These are phyloP conservation scores for Kernera saxatilis DNA, from an alignment of 345 rosid genomes.

Conservation along the genomic window DNA sequence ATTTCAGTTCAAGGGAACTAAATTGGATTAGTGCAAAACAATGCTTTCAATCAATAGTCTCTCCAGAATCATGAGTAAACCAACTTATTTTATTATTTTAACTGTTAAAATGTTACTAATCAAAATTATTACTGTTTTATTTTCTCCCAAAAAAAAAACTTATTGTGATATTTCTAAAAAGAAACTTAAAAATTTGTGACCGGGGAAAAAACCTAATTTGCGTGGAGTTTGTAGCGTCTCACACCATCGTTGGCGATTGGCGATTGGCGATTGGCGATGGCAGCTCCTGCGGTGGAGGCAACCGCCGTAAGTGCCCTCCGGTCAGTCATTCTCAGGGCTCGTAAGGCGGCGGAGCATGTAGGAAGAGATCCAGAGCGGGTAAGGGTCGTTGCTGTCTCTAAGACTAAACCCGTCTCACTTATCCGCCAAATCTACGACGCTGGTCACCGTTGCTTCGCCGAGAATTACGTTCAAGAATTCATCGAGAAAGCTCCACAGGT, in stretches of 20 bases:
- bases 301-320: constrained; percentile 60
- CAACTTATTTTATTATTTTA: no score
- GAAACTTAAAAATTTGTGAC: no score
- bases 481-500: constrained; percentile 90
- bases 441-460: constrained; percentile 87
- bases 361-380: constrained; percentile 48
- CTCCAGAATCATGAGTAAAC: no score
- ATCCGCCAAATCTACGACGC: constrained; percentile 81
- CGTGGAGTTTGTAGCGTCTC: background rate
- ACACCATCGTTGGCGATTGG: no score
- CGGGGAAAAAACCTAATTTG: background rate
- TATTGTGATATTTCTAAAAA: no score
- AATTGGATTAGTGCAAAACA: no score
- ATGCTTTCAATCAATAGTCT: no score
- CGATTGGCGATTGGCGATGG: constrained; percentile 40
- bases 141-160: no score
- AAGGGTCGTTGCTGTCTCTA: constrained; percentile 74
- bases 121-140: no score
- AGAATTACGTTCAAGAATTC: constrained; percentile 85
- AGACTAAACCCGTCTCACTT: constrained; percentile 81
- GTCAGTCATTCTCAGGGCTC: constrained; percentile 60
- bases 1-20: no score
- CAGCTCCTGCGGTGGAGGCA: constrained; percentile 49
- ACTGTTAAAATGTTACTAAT: no score
- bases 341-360: constrained; percentile 57